Evolutionary conservation across 805 yeast genomes (phyloP).

Genomic region (Kurtzmaniella cleridarum): DNA sequence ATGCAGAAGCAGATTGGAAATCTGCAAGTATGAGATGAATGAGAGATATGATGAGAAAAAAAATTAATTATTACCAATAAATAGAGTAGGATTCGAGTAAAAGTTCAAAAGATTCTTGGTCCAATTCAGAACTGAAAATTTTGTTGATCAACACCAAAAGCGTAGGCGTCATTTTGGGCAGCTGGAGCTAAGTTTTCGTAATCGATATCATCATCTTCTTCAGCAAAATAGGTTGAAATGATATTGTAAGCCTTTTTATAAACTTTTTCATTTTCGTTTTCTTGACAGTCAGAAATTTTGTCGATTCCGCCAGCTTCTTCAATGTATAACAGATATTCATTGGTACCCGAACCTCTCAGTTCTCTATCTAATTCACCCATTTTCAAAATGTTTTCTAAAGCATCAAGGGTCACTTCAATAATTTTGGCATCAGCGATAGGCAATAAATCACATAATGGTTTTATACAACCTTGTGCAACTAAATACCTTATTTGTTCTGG

Average conservation of each 20-base stretch:
- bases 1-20: constrained; percentile 2
- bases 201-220: constrained; percentile 67
- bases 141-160: constrained; percentile 70
- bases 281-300: constrained; percentile 89
- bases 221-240: constrained; percentile 86
- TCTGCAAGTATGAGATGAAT: constrained; percentile 4
- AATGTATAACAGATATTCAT: constrained; percentile 84
- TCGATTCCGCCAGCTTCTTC: constrained; percentile 99
- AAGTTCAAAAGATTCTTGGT: background rate
- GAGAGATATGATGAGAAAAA: constrained; percentile 1
- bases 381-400: constrained; percentile 86
- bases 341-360: constrained; percentile 58
- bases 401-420: constrained; percentile 92
- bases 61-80: constrained; percentile 1
- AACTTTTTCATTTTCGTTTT: constrained; percentile 84
- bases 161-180: constrained; percentile 77
- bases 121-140: constrained; percentile 42
- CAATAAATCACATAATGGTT: constrained; percentile 91
- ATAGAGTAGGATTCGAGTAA: background rate
- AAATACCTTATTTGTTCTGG: constrained; percentile 93
- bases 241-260: constrained; percentile 86
- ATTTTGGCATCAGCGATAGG: constrained; percentile 85
- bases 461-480: constrained; percentile 93
- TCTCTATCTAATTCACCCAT: constrained; percentile 94
- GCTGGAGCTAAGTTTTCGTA: constrained; percentile 66